phyloP scores from a whole-genome alignment of 257 asterid genomes.

The Ehretia macrophylla region DNA sequence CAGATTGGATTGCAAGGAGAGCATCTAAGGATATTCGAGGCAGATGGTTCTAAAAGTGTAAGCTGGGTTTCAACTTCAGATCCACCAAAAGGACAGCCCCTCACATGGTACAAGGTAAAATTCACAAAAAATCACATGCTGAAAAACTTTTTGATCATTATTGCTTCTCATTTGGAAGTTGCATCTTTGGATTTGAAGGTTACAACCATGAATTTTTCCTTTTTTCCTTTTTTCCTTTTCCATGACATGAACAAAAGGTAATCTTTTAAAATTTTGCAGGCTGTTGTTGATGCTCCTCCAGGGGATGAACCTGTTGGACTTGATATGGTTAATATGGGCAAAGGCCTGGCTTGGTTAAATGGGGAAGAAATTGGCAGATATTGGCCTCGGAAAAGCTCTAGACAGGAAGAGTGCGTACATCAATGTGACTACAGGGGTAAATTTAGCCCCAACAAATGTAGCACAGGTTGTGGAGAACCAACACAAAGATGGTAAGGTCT shows the following conservation, averaged over 20 bases:
- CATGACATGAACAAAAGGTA: background rate
- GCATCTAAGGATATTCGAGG: slow-evolving; percentile 46
- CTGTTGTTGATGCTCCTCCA: slow-evolving; percentile 69
- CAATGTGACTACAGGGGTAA: slow-evolving; percentile 81
- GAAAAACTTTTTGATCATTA: background rate
- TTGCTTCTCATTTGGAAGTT: background rate
- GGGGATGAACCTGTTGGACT: slow-evolving; percentile 83
- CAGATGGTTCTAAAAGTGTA: slow-evolving; percentile 34
- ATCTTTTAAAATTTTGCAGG: slow-evolving; percentile 30
- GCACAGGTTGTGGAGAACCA: slow-evolving; percentile 81
- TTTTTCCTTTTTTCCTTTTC: background rate
- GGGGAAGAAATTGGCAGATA: slow-evolving; percentile 90
- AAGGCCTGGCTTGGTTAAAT: slow-evolving; percentile 91
- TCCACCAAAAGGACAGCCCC: slow-evolving; percentile 79
- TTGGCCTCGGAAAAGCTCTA: slow-evolving; percentile 80
- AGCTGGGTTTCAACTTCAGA: slow-evolving; percentile 59
- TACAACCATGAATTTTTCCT: slow-evolving; percentile 3
- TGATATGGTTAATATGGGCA: slow-evolving; percentile 89
- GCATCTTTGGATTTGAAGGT: slow-evolving; percentile 1
- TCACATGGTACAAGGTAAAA: slow-evolving; percentile 93
- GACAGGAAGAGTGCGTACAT: slow-evolving; percentile 52
- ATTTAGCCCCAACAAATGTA: slow-evolving; percentile 76
- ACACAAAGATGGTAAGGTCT: slow-evolving; percentile 81
- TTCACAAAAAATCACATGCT: background rate
- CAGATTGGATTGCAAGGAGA: slow-evolving; percentile 84